Evolutionary conservation across 306 rosid species (phyloP), one percentile per base, ranked within the genome.

Genomic region (Cucurbita ficifolia): DNA sequence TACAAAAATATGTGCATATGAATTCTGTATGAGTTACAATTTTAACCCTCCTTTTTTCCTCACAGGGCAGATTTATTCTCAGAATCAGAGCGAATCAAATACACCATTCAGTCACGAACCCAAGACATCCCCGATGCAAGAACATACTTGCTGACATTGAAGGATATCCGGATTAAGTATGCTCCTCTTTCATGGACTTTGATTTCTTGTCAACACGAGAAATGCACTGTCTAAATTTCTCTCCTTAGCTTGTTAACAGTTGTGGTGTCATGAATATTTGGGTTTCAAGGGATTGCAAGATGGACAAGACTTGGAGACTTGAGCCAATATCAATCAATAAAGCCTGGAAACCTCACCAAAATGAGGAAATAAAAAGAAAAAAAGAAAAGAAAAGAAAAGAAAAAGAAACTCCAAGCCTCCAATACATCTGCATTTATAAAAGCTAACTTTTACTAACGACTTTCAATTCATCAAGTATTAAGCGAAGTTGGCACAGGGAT

Each of bases 101-200:
- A 75, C 57, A 83, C 89, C 67, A 91, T 94, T 63, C 76, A 91
- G 61, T 33, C 65, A 0, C 81, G 69, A 59, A 94, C 99, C n/a
- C 64, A 77, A 18, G 91, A 88, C 76, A 86, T 91, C 79, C 95
- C 91, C 46, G 99, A 94, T 85, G 97, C 92, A n/a, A 84, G 89
- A 19, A 79, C 97, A 75, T 91, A 90, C 87, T 87, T 94, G 76
- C 77, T 91, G 88, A 82, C 92, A 19, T 49, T 87, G 96, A 85
- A 88, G 86, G 99, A 91, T 76, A 86, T 91, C 49, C 82, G 99
- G 77, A 82, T 76, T 75, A 86, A 82, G 97, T 94, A 78, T 22
- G 80, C 79, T 69, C 58, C 76, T 71, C 39, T 71, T 79, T 11
- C 39, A 50, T 57, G 68, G 56, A 65, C 60, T 78, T 35, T 51